Base-by-base conservation (phyloP, 768 basidiomycete genomes). In the Leccinum obscurum region DNA sequence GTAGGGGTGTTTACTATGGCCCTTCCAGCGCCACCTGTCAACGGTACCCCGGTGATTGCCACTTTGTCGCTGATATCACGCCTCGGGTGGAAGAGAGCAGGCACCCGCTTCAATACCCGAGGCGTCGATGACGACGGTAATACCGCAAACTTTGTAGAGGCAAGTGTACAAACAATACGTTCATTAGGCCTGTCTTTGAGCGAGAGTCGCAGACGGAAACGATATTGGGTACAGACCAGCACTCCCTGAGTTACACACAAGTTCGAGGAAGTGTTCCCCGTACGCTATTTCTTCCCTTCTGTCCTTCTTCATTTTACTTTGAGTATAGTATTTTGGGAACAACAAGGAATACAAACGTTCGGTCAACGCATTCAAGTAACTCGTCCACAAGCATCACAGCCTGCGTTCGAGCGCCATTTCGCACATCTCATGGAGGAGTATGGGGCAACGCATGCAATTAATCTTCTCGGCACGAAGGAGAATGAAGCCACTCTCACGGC, bases 61-160 rank as follows among this genome's bases (percentile, higher is more conserved):
- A 91, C 90, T 1, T 73, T 97, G 22, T 85, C 88, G 4, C 76
- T 99, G 58, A 89, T 98, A 54, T 93, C 91, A 13, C 81, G 97
- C 44, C 81, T 98, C 5, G 89, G 95, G 10, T 95, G 92, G 88
- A 95, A 93, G 76, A 83, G 96, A 64, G 95, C 97, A 26, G 97
- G 97, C 3, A 98, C 97, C 20, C 85, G 97, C 41, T 99, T 98
- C 78, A 98, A 97, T 72, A 95, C 95, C 13, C 84, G 96, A 59
- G 96, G 96, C 2, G 91, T 98, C 10, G 95, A 98, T 69, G 95
- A 97, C 70, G 92, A 95, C 64, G 94, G 95, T 39, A 88, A 95
- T 70, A 90, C 89, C 32, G 96, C 96, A 34, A 98, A 98, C 70
- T 98, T 97, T 74, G 96, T 96, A 7, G 97, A 99, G 84, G 93